Evolutionary conservation across 1,139 yeast species (phyloP).

Genomic region (Candida neerlandica): DNA sequence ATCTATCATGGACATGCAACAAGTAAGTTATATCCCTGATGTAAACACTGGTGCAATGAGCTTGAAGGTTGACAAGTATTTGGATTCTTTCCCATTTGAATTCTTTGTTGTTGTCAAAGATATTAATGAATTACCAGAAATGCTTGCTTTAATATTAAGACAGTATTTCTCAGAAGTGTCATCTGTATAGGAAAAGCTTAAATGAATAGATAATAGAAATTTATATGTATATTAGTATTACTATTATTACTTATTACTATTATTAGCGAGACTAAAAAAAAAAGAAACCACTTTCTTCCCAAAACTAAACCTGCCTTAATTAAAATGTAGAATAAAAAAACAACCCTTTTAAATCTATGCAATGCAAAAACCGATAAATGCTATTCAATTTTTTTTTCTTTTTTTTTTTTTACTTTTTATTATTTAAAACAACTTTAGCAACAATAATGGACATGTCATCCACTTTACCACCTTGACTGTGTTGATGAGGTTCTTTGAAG

Average conservation of each 20-base stretch:
- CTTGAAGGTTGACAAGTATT: slow-evolving; percentile 77
- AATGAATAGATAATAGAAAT: neutral
- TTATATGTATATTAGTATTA: slow-evolving; percentile 1
- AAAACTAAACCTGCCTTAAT: neutral
- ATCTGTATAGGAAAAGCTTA: slow-evolving; percentile 12
- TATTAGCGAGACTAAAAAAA: slow-evolving; percentile 3
- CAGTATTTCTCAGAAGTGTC: slow-evolving; percentile 82
- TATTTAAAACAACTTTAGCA: slow-evolving; percentile 38
- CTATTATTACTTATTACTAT: neutral
- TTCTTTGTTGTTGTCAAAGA: slow-evolving; percentile 92
- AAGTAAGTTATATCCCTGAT: slow-evolving; percentile 73
- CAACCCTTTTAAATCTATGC: neutral
- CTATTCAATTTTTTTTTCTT: slow-evolving; percentile 3
- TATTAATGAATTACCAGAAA: slow-evolving; percentile 86
- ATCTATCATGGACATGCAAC: slow-evolving; percentile 92
- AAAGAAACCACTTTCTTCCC: neutral
- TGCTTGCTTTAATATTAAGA: slow-evolving; percentile 84
- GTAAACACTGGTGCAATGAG: slow-evolving; percentile 71
- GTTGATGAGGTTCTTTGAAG: slow-evolving; percentile 36
- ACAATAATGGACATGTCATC: slow-evolving; percentile 59
- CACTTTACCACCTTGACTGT: slow-evolving; percentile 54
- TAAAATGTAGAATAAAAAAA: neutral
- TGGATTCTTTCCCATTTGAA: slow-evolving; percentile 96
- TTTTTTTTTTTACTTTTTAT: slow-evolving; percentile 5
- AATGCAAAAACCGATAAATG: neutral